Evolutionary conservation across 225 moss, liverwort and hornwort species (phyloP), one percentile per base, ranked within the genome.

Genomic region (Asterella californica): DNA sequence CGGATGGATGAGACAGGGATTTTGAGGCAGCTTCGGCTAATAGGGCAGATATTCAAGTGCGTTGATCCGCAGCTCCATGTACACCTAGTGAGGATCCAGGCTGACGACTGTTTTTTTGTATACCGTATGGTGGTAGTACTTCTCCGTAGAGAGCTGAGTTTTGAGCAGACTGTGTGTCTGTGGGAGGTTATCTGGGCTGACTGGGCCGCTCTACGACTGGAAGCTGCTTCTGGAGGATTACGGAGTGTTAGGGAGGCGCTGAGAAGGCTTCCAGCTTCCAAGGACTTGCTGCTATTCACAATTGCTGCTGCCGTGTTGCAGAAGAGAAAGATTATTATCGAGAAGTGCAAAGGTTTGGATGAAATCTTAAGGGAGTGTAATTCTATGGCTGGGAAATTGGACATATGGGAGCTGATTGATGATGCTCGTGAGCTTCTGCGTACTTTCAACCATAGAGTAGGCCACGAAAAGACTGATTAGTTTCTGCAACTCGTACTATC

Each of bases 141-240:
- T 33, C 91, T 99, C 83, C 87, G 95, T 54, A 90, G 99, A 66
- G 99, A 99, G 86, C 85, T 99, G 68, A 92, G 86, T 78, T 99
- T 95, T 83, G 99, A 99, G 78, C 95, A 99, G 86, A 99, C 95
- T 10, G 84, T 99, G 9, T 90, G 93, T 73, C 82, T 99, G 82
- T 99, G 99, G 99, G 99, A 99, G 82, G 95, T 99, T 9, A 90
- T 94, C 82, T 99, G 99, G 99, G 95, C 92, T 4, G 99, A 99
- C 84, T 90, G 95, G 99, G 95, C 99, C 59, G 92, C 90, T 27
- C 87, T 99, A 21, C 83, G 81, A 78, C 55, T 79, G 79, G 78
- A 65, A 34, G 18, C 60, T 18, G 79, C 36, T 32, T 38, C 38
- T 38, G 79, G 79, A 72, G 80, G 38, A 17, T 55, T 68, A 47